Percentiles rank a stretch among this genome's conserved stretches.
These are phyloP conservation scores for Kokia cookei DNA, from an alignment of 441 rosid species.

Conservation along the genomic window DNA sequence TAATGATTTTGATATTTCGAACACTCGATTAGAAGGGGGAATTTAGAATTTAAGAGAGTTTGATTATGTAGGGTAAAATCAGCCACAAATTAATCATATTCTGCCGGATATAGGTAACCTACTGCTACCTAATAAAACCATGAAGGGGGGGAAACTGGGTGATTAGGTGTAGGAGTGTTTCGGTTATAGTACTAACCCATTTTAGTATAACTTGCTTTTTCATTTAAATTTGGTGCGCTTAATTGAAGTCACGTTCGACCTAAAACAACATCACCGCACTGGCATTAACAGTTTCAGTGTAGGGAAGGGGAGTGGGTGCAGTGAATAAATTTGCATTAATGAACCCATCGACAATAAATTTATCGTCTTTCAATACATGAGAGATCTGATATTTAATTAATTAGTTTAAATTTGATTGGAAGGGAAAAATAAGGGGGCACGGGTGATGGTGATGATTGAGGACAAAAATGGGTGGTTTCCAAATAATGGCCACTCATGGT, in stretches of 20 bases:
- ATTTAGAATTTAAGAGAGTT: too few species aligned
- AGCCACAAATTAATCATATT: not conserved
- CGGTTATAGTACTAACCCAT: not conserved
- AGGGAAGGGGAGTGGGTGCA: too few species aligned
- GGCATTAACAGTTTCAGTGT: too few species aligned
- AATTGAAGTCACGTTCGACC: not conserved
- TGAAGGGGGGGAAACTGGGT: not conserved
- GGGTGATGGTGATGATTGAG: slow-evolving; percentile 1
- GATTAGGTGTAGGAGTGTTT: not conserved
- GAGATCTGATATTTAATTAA: not conserved
- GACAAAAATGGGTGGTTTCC: slow-evolving; percentile 2
- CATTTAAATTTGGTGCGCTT: not conserved
- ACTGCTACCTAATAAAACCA: not conserved
- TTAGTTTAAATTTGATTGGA: not conserved
- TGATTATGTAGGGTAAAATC: too few species aligned
- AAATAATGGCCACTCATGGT: slow-evolving; percentile 14
- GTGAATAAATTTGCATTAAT: too few species aligned
- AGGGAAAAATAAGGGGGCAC: not conserved
- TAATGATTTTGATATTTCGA: too few species aligned
- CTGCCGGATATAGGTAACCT: not conserved
- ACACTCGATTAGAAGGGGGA: too few species aligned
- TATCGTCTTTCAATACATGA: too few species aligned
- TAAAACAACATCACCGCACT: too few species aligned
- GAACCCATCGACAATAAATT: too few species aligned
- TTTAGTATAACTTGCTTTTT: not conserved